Conservation (phyloP, 140 eudicot species). For the Anethum foeniculum region DNA sequence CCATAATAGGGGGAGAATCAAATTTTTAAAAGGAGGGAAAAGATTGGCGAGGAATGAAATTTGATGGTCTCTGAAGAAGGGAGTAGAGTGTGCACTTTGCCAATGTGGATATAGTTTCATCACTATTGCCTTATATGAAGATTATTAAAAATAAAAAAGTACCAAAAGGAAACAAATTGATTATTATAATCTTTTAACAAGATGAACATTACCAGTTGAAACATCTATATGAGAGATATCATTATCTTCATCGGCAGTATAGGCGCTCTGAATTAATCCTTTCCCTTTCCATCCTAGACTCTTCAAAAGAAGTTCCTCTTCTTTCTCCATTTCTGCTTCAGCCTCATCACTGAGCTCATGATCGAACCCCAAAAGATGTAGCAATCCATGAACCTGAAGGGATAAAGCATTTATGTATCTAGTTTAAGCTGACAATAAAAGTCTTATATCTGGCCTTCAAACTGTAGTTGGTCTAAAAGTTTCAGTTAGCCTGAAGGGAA, state of each 20-base stretch:
- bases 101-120: neutral
- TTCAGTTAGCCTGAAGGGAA: neutral
- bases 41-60: neutral
- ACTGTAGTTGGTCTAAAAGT: neutral
- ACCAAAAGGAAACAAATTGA: neutral
- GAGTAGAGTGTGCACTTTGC: neutral
- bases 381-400: constrained; percentile 80
- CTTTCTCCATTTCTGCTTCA: constrained; percentile 82
- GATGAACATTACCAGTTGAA: constrained; percentile 44
- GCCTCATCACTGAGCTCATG: constrained; percentile 93
- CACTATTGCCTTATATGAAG: neutral
- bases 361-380: constrained; percentile 89
- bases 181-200: constrained; percentile 2
- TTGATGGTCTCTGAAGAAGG: neutral
- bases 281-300: constrained; percentile 90
- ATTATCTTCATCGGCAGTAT: constrained; percentile 31
- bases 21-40: neutral
- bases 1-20: neutral
- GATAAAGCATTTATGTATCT: neutral
- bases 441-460: neutral
- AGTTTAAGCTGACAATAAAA: neutral
- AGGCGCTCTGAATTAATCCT: constrained; percentile 84
- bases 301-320: constrained; percentile 65
- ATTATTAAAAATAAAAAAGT: neutral
- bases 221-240: constrained; percentile 28